Conservation (phyloP, 305 asterid genomes). For the Fraxinus latifolia region DNA sequence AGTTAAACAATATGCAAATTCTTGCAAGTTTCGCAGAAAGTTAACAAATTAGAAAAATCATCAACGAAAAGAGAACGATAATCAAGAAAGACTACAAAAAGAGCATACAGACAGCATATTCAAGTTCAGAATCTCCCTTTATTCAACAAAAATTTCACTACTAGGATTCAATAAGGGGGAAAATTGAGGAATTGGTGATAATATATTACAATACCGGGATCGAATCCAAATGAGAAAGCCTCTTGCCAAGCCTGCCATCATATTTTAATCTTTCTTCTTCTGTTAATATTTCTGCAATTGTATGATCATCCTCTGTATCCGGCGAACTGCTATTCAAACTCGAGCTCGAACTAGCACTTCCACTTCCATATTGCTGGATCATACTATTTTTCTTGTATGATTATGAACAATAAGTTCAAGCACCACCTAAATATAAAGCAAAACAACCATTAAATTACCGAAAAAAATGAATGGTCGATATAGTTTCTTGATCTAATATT, state of each 20-base stretch:
- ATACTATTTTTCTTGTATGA: background rate
- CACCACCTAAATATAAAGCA: background rate
- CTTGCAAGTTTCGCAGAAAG: background rate
- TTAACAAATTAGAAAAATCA: background rate
- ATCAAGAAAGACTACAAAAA: background rate
- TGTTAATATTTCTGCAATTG: constrained; percentile 72
- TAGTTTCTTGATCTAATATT: background rate
- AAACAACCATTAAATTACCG: background rate
- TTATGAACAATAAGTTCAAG: background rate
- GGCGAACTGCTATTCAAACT: constrained; percentile 50
- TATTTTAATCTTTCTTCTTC: constrained; percentile 53
- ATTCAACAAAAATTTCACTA: background rate
- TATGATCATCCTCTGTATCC: constrained; percentile 86
- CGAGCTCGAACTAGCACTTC: constrained; percentile 65
- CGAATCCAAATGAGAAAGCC: constrained; percentile 91
- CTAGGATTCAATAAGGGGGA: constrained; percentile 9
- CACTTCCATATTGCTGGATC: background rate
- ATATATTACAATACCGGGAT: constrained; percentile 50
- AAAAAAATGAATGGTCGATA: background rate
- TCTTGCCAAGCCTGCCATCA: constrained; percentile 64
- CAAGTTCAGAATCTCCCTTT: constrained; percentile 14
- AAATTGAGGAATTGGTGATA: background rate
- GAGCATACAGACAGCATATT: background rate
- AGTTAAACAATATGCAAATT: background rate
- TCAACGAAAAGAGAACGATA: background rate